phyloP scores from a whole-genome alignment of 2,329 filamentous ascomycete genomes.

The Arthrobotrys iridis region DNA sequence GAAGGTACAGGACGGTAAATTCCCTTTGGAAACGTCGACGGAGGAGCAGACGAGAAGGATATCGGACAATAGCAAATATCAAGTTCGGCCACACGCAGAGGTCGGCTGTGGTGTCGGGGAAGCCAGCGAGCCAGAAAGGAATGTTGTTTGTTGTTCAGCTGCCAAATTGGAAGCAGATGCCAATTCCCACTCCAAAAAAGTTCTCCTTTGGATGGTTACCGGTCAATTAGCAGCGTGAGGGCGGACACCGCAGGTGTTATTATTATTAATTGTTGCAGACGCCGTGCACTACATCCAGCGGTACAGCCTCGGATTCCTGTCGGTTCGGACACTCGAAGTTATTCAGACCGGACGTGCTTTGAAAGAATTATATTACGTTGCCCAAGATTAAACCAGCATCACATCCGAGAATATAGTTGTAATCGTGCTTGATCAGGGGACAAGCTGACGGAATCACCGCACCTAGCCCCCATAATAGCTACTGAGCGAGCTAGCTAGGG shows the following conservation, averaged over 20 bases:
- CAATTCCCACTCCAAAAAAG: conserved; percentile 11
- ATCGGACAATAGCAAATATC: conserved; percentile 9
- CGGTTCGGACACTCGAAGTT: too few relatives aligned
- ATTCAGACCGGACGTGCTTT: too few relatives aligned
- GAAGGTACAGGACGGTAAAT: background rate
- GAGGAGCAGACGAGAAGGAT: background rate
- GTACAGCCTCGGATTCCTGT: background rate
- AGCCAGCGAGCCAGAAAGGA: conserved; percentile 35
- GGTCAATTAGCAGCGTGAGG: background rate
- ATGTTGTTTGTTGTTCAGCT: conserved; percentile 53
- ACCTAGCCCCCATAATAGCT: too few relatives aligned
- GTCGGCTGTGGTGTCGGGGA: conserved; percentile 36
- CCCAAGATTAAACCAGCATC: too few relatives aligned
- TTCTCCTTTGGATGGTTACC: background rate
- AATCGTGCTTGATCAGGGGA: background rate
- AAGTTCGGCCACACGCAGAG: conserved; percentile 12
- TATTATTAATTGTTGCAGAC: background rate
- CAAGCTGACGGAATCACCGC: background rate
- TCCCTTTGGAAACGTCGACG: background rate
- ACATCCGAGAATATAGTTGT: too few relatives aligned
- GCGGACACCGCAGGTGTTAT: background rate
- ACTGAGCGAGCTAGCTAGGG: background rate
- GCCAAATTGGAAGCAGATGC: conserved; percentile 37
- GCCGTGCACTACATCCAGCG: background rate
- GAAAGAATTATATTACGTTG: too few relatives aligned